Evolutionary conservation across 768 basidiomycete genomes (phyloP), one percentile per base, ranked within the genome.

Genomic region (Russula sp.): DNA sequence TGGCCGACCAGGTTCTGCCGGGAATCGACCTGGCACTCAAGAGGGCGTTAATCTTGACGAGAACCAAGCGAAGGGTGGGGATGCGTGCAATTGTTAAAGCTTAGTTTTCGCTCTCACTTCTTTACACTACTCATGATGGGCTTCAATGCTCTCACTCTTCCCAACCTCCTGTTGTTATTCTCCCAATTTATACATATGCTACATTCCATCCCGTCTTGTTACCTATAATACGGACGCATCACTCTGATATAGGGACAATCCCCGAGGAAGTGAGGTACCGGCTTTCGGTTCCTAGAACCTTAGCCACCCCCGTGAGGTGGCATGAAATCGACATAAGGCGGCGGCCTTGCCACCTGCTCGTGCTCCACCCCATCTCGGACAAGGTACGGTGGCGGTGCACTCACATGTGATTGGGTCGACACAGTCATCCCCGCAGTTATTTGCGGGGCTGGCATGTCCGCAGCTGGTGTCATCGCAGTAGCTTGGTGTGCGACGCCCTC

Each of bases 371-470:
- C 68, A 18, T 79, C 82, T 28, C 85, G 82, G 51, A 85, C 82
- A 62, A 86, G 79, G 75, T 92, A 92, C 18, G 90, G 90, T 11
- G 90, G 90, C 16, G 90, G 88, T n/a, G 90, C 88, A 70, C 86
- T 78, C 26, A 57, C 65, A 32, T 57, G 66, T 20, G 70, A 60
- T 6, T 60, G 64, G 28, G 64, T 64, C 32, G 62, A 52, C 20
- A 65, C 64, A 36, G 63, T 68, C 34, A 72, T 64, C 9, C 67
- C 61, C 50, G 69, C 68, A 4, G 70, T 46, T 30, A 66, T 67
- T 20, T 70, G 69, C 13, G 74, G 66, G 8, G 70, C 44, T 30
- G 70, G 63, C 7, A 62, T 40, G 1, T 62, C 54, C 5, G 44
- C 28, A 14, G 74, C 52, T 16, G 72, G 51, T 68, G 24, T 61